Base-by-base conservation (phyloP, 176 grass and related monocot species). In the Carex scoparia region DNA sequence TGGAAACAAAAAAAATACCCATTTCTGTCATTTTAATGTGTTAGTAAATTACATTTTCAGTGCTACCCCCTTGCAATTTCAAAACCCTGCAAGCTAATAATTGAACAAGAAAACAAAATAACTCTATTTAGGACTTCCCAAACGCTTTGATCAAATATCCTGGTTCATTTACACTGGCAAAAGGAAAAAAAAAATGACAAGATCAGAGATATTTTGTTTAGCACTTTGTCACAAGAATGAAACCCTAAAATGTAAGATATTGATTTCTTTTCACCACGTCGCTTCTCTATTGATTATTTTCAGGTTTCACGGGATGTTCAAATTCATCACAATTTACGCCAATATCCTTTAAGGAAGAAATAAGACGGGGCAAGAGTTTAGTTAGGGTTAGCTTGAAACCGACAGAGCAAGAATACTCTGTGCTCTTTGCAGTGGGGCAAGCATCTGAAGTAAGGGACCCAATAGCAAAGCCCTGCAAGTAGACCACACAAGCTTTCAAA, bases 401-500 rank as follows among this genome's bases (percentile, higher is more conserved):
- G 1, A 94, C 89, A 3, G 96, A 99, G 80, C 91, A 92, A 7
- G 91, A 88, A 63, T 94, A 65, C 64, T 92, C 93, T 84, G 80
- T 86, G 88, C 87, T 95, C 65, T 86, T 89, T 6, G 90, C 87
- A 1, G 93, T 95, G 57, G 85, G 79, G 49, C 86, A 94, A 13
- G 91, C 93, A 44, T 94, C 93, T 37, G 86, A 75, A 32, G 84
- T 92, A 58, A 99, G 96, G 2, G 90, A 94, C 68, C 96, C 96
- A 13, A 99, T 91, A 44, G 80, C 80, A 77, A 71, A 90, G 15
- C 93, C 96, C 79, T 87, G 89, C 90, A 92, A 89, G 81, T 99
- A 99, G 46, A 93, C 96, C 27, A 89, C 89, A 14, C 96, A 99
- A 81, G 91, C 91, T 94, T 99, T 95, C 54, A 99, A 90, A 69